These are phyloP conservation scores for Sporothrix brasiliensis DNA, from an alignment of 2,329 filamentous ascomycete species.

Conservation along the genomic window DNA sequence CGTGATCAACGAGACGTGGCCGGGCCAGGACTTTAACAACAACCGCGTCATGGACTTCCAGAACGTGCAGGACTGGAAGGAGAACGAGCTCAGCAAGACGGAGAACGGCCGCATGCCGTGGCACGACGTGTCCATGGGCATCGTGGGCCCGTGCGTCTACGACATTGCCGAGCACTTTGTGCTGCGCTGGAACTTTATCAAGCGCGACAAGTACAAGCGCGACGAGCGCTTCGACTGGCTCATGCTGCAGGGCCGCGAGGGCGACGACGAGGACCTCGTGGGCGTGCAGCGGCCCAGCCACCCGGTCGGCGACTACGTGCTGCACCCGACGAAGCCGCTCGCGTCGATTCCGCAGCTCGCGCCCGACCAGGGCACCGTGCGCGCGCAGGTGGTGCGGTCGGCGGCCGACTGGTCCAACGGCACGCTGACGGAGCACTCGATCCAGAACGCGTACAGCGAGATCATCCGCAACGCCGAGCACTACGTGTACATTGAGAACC, in stretches of 20 bases:
- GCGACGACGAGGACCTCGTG: slow-evolving; percentile 79
- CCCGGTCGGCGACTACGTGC: slow-evolving; percentile 82
- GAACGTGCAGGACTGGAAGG: slow-evolving; percentile 86
- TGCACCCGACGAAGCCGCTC: slow-evolving; percentile 75
- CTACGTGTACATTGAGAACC: slow-evolving; percentile 96
- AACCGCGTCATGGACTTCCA: slow-evolving; percentile 96
- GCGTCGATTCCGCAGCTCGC: slow-evolving; percentile 59
- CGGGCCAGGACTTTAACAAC: slow-evolving; percentile 97
- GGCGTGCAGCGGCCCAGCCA: slow-evolving; percentile 87
- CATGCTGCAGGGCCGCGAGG: slow-evolving; percentile 72
- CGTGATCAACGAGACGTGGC: slow-evolving; percentile 81
- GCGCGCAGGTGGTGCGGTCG: slow-evolving; percentile 84
- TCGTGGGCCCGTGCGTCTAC: slow-evolving; percentile 87
- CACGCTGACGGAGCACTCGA: slow-evolving; percentile 80
- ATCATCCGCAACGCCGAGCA: slow-evolving; percentile 86
- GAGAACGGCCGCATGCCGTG: slow-evolving; percentile 96
- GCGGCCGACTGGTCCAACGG: slow-evolving; percentile 94
- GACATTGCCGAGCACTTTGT: slow-evolving; percentile 97
- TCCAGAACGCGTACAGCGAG: slow-evolving; percentile 84
- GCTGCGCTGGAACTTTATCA: slow-evolving; percentile 93
- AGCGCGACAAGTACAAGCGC: slow-evolving; percentile 96
- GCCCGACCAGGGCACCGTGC: slow-evolving; percentile 69
- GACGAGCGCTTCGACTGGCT: slow-evolving; percentile 84
- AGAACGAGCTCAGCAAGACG: slow-evolving; percentile 87
- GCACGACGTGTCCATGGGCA: slow-evolving; percentile 92